phyloP scores from a whole-genome alignment of 805 yeast species.

The Lipomyces orientalis region DNA sequence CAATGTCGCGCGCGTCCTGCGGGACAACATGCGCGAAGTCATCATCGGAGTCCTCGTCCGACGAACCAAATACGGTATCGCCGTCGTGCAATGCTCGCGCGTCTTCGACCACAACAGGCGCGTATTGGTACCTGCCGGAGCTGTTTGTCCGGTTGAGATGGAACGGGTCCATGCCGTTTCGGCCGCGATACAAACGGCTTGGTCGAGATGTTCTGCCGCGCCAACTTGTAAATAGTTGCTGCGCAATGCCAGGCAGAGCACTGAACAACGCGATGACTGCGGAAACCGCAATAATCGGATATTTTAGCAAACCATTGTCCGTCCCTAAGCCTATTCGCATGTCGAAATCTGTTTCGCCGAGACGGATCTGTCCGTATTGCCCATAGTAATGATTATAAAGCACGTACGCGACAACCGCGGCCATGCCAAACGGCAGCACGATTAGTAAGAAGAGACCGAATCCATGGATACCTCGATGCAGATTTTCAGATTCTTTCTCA shows the following conservation, averaged over 20 bases:
- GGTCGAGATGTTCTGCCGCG: conserved; percentile 38
- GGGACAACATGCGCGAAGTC: conserved; percentile 24
- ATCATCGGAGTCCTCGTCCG: conserved; percentile 28
- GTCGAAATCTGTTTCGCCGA: conserved; percentile 58
- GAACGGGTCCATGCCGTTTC: conserved; percentile 37
- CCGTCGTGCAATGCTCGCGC: conserved; percentile 39
- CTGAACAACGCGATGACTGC: conserved; percentile 45
- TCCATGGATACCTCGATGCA: conserved; percentile 61
- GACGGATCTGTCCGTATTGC: conserved; percentile 82
- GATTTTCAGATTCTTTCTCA: conserved; percentile 61
- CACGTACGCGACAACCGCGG: conserved; percentile 65
- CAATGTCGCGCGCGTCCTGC: conserved; percentile 4
- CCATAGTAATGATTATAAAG: conserved; percentile 82
- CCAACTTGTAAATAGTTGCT: conserved; percentile 35
- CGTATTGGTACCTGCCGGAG: conserved; percentile 30
- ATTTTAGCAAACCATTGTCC: conserved; percentile 36
- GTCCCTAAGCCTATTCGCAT: conserved; percentile 30
- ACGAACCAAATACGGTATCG: conserved; percentile 19
- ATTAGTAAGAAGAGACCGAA: conserved; percentile 59
- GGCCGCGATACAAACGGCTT: conserved; percentile 37
- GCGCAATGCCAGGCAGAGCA: conserved; percentile 37
- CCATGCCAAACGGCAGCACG: conserved; percentile 59
- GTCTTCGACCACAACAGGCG: conserved; percentile 38
- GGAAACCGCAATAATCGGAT: conserved; percentile 43
- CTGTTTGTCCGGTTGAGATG: conserved; percentile 25